Percentiles rank a stretch among this genome's conserved stretches.
These are phyloP conservation scores for Chaetomium cochliodes DNA, from an alignment of 495 filamentous ascomycete genomes.

Conservation along the genomic window DNA sequence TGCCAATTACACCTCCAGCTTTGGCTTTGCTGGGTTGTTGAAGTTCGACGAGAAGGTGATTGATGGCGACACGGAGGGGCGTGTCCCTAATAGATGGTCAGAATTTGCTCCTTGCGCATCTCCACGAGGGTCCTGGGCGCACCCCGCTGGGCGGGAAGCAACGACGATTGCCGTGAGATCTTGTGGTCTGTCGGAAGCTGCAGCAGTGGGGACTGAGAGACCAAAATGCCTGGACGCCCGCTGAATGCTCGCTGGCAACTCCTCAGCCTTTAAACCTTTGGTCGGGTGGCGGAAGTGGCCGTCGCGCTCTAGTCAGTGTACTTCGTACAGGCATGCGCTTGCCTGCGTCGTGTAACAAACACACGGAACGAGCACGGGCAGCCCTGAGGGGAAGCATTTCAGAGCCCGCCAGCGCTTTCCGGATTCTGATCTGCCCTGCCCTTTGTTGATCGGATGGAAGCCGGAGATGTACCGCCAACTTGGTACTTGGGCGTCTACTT, in stretches of 20 bases:
- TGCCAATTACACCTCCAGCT: no score
- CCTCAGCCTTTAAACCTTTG: background rate
- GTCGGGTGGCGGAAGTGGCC: background rate
- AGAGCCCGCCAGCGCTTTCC: background rate
- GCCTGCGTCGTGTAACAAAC: constrained; percentile 5
- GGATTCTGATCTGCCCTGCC: background rate
- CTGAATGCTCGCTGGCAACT: background rate
- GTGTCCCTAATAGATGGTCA: constrained; percentile 1
- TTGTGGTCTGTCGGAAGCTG: constrained; percentile 21
- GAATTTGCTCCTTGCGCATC: constrained; percentile 13
- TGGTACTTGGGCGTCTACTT: no score
- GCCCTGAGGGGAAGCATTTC: background rate
- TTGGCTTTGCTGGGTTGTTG: background rate
- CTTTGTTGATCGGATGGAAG: background rate
- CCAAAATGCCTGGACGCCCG: background rate
- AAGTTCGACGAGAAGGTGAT: background rate
- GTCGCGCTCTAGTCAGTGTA: background rate
- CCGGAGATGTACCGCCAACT: background rate
- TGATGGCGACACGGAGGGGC: background rate
- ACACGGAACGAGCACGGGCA: background rate
- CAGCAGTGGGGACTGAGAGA: background rate
- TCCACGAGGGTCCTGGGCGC: constrained; percentile 1
- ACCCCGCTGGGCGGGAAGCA: constrained; percentile 10
- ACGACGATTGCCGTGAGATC: constrained; percentile 14
- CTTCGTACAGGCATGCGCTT: background rate